Conservation (phyloP, 129 eudicot species). For the Arctium lappa region DNA sequence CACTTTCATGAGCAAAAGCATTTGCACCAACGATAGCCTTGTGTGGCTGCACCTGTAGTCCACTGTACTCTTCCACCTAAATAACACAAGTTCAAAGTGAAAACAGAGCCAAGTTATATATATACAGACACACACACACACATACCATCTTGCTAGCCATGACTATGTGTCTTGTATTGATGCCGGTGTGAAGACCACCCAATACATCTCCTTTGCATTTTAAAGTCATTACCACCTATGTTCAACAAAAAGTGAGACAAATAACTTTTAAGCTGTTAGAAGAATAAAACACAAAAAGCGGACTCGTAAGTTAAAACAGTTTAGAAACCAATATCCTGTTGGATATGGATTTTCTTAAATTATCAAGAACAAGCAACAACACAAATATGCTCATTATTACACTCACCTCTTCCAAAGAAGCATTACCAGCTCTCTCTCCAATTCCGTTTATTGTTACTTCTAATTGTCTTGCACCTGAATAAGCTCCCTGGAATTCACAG, state of each 20-base stretch:
- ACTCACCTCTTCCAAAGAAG: slow-evolving; percentile 92
- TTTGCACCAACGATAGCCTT: slow-evolving; percentile 98
- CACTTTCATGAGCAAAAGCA: slow-evolving; percentile 99
- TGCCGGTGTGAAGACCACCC: slow-evolving; percentile 82
- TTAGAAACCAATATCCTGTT: background rate
- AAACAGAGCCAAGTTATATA: background rate
- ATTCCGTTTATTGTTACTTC: slow-evolving; percentile 95
- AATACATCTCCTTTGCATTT: slow-evolving; percentile 75
- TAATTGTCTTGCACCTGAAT: slow-evolving; percentile 89
- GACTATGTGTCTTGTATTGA: slow-evolving; percentile 65
- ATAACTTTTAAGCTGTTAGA: background rate
- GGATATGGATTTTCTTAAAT: background rate
- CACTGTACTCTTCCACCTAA: slow-evolving; percentile 89
- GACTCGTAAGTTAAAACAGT: background rate
- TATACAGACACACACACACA: background rate
- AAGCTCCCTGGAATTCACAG: slow-evolving; percentile 57
- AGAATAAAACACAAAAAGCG: background rate
- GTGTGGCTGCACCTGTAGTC: slow-evolving; percentile 84
- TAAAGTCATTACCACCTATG: slow-evolving; percentile 88
- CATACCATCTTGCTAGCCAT: slow-evolving; percentile 95
- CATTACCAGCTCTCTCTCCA: slow-evolving; percentile 98
- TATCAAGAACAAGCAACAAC: background rate
- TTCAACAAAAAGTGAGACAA: slow-evolving; percentile 1
- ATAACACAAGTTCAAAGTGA: background rate
- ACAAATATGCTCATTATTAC: background rate